These are phyloP conservation scores for Aspergillus wentii DNA, from an alignment of 495 filamentous ascomycete genomes.

Conservation along the genomic window DNA sequence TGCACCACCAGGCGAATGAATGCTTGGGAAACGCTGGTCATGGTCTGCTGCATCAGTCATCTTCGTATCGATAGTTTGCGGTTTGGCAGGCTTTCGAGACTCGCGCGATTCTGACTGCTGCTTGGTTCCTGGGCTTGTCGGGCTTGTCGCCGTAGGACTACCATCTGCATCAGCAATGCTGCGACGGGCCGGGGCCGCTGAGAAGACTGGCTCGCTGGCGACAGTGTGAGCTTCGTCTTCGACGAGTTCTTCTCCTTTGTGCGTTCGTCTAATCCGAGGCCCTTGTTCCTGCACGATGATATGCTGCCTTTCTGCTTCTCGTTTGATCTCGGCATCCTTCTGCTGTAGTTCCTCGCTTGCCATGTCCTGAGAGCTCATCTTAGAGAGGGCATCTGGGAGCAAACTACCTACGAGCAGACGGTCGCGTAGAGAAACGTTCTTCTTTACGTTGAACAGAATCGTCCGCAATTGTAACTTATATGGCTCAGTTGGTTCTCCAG, in stretches of 20 bases:
- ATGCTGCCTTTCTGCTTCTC: constrained; percentile 81
- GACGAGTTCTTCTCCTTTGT: constrained; percentile 91
- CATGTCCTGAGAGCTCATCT: constrained; percentile 85
- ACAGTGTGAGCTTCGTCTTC: constrained; percentile 55
- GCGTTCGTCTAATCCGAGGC: constrained; percentile 81
- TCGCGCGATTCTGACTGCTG: constrained; percentile 18
- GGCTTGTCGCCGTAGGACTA: constrained; percentile 30
- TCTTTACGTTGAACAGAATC: constrained; percentile 78
- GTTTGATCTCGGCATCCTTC: constrained; percentile 66
- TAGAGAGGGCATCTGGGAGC: constrained; percentile 65
- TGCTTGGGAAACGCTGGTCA: constrained; percentile 18
- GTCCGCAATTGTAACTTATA: constrained; percentile 58
- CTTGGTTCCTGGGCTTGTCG: constrained; percentile 22
- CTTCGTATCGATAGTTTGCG: constrained; percentile 47
- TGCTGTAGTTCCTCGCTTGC: constrained; percentile 84
- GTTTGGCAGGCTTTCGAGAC: constrained; percentile 22
- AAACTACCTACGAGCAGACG: constrained; percentile 67
- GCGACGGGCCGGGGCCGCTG: constrained; percentile 33
- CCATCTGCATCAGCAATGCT: constrained; percentile 32
- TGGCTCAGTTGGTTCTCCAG: constrained; percentile 44
- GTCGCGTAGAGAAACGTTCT: constrained; percentile 72
- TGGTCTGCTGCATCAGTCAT: constrained; percentile 10
- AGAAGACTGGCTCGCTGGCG: constrained; percentile 47
- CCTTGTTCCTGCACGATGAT: constrained; percentile 78
- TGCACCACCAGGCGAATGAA: constrained; percentile 29